Base-by-base conservation (phyloP, 1,139 yeast species). In the Protomyces inouyei region DNA sequence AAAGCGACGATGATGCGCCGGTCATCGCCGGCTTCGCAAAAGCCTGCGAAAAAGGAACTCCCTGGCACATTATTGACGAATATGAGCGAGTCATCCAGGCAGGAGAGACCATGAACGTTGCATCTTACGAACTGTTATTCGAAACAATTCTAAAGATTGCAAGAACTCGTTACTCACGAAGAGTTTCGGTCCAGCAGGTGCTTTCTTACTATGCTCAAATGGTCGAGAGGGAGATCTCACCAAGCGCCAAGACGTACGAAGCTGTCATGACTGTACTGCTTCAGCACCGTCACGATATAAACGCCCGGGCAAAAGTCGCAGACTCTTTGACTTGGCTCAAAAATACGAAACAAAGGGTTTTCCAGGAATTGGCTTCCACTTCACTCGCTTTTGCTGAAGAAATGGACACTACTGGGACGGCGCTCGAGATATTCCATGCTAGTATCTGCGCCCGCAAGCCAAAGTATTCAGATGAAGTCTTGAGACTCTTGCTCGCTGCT, bases 181-280 rank as follows among this genome's bases (percentile, higher is more conserved):
- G 43, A 21, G 1, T 37, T 3, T 43, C 51, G 1, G 37, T 54
- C 21, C 54, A 25, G n/a, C 14, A 25, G 18, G 3, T 60, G 4
- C 36, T 60, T 16, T 43, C 46, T 10, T 54, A 21, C 55, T 60
- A 60, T 38, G 23, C 51, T 9, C 21, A 43, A 12, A 60, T 60
- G 64, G 51, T 60, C 40, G 64, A 60, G 55, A 45, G 43, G 3
- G 45, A 36, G 1, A 10, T 60, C 5, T 45, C 46, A 10, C 64
- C 64, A n/a, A 52, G 36, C 10, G 25, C 37, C 16, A 9, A 25
- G 6, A 60, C 64, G 2, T 60, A 54, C 51, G 40, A 53, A 12
- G 28, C 32, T 21, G 21, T 60, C 3, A 8, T 60, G 36, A 35
- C 23, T 10, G 14, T 45, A 21, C 55, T 60, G 23, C 36, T 48